These are phyloP conservation scores for Limtongia smithiae DNA, from an alignment of 805 yeast species.

Conservation along the genomic window DNA sequence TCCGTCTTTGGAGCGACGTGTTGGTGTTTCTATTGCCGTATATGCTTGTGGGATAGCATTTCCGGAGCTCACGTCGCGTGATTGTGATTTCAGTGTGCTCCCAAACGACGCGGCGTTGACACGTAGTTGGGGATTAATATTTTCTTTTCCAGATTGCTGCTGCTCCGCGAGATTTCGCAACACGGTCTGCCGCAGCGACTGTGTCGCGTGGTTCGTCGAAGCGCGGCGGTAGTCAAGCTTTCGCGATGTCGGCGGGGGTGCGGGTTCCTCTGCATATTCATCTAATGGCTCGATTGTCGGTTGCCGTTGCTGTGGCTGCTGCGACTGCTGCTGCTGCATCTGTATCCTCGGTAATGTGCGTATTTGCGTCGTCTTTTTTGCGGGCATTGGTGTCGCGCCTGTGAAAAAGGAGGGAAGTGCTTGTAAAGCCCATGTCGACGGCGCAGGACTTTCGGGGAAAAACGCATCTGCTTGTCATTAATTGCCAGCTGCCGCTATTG, in stretches of 20 bases:
- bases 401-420: slow-evolving; percentile 28
- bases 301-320: slow-evolving; percentile 28
- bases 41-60: not conserved
- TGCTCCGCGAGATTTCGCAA: slow-evolving; percentile 3
- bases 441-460: slow-evolving; percentile 25
- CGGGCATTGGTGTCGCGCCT: slow-evolving; percentile 29
- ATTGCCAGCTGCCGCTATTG: not conserved
- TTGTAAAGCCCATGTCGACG: slow-evolving; percentile 30
- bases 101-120: too few relatives aligned
- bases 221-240: not conserved
- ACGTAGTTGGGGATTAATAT: not conserved
- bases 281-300: not conserved
- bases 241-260: not conserved
- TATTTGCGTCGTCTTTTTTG: not conserved
- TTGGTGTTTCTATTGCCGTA: slow-evolving; percentile 16
- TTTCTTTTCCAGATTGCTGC: slow-evolving; percentile 3
- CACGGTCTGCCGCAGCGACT: slow-evolving; percentile 6
- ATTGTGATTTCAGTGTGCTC: not conserved
- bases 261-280: slow-evolving; percentile 1
- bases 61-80: not conserved
- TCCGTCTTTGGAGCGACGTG: slow-evolving; percentile 4
- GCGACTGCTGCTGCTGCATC: too few relatives aligned
- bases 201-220: not conserved
- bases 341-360: not conserved
- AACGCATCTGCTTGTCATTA: slow-evolving; percentile 2